Conservation (phyloP, 495 filamentous ascomycete species). For the Parachaetomium inaequale region DNA sequence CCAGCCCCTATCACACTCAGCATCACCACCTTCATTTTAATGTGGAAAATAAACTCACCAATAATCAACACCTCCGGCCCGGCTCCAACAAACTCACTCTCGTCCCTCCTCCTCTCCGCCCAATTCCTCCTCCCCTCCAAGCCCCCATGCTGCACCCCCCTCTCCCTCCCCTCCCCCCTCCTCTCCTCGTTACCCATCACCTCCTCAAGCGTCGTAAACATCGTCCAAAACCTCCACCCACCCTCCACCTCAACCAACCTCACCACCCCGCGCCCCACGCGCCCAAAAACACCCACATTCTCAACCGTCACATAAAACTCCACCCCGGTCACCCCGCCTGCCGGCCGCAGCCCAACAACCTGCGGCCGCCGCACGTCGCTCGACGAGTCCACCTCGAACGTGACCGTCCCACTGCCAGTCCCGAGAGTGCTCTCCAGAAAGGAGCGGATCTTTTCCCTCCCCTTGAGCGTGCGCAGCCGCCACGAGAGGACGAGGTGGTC, state of each 20-base stretch:
- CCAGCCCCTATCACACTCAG: conserved; percentile 47
- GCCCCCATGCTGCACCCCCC: conserved; percentile 52
- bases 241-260: conserved; percentile 48
- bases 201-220: conserved; percentile 58
- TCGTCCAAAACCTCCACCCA: conserved; percentile 64
- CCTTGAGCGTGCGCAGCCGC: conserved; percentile 58
- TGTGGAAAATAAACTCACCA: conserved; percentile 41
- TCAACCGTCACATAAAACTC: conserved; percentile 51
- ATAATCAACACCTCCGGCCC: conserved; percentile 66
- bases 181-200: conserved; percentile 53
- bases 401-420: conserved; percentile 15
- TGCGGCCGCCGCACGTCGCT: conserved; percentile 46
- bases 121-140: conserved; percentile 53
- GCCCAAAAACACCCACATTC: conserved; percentile 37
- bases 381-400: conserved; percentile 50
- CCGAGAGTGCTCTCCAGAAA: conserved; percentile 42
- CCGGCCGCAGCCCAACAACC: conserved; percentile 41
- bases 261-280: conserved; percentile 55
- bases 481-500: conserved; percentile 60
- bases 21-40: not conserved
- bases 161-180: conserved; percentile 43
- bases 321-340: conserved; percentile 49
- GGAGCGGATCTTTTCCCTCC: conserved; percentile 46
- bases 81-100: conserved; percentile 51
- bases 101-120: conserved; percentile 57